Evolutionary conservation across 2,329 filamentous ascomycete species (phyloP), one percentile per base, ranked within the genome.

Genomic region (Cladosporium sp.): DNA sequence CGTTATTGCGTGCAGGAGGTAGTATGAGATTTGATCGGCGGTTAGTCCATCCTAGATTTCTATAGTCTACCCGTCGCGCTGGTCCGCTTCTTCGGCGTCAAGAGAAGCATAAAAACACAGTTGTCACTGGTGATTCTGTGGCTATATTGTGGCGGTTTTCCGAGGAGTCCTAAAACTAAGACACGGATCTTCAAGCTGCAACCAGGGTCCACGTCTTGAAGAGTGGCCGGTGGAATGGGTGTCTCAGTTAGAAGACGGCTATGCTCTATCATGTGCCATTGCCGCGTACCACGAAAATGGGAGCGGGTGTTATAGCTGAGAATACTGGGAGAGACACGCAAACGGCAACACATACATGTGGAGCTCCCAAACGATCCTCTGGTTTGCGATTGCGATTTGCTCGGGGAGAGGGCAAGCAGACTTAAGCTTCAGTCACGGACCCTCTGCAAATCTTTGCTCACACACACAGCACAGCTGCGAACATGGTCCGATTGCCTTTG

Each of bases 401-500:
- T 59, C 33, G 56, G 56, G 12, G 8, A 28, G 16, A 59, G 29
- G 35, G 33, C 35, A 46, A 59, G 21, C 21, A 11, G 8, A n/a
- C 12, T 59, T 40, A 59, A 44, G 37, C 33, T 40, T 44, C 40
- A 11, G 18, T 46, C 33, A 44, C 56, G 37, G 35, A 44, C 56
- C 56, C 35, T 44, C 14, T 14, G 10, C 21, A 6, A 46, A 21
- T 29, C 37, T 44, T 59, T 35, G 56, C 56, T 40, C 56, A 44
- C 35, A 46, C 56, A 26, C 23, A 26, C 23, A 26, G 23, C 23
- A 26, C 50, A 61, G 58, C 46, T 18, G 44, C 60, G 60, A 62
- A 28, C 21, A 53, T 53, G 33, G 31, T 55, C 61, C 50, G 50
- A 56, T 35, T 62, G n/a, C 59, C 28, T 14, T 33, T 61, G 40